A percentile compares a stretch with the other conserved stretches of the same genome.
phyloP scores from a whole-genome alignment of 495 filamentous ascomycete genomes.

The Cercophora samala region DNA sequence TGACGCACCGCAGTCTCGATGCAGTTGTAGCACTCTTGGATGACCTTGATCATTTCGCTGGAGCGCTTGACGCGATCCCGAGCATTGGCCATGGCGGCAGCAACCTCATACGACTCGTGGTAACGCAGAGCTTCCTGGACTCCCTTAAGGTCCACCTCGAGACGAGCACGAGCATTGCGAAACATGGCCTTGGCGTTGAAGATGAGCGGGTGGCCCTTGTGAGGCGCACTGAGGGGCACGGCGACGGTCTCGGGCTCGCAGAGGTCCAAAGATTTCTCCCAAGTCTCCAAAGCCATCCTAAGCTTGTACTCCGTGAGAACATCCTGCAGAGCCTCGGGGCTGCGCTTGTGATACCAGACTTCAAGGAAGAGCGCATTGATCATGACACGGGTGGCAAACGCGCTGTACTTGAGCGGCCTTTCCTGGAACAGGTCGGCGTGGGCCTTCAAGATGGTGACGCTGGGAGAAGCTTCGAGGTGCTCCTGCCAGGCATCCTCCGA shows the following conservation, averaged over 20 bases:
- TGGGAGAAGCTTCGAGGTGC: slow-evolving; percentile 62
- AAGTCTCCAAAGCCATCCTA: slow-evolving; percentile 90
- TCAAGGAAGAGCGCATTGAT: slow-evolving; percentile 99
- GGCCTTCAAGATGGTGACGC: slow-evolving; percentile 84
- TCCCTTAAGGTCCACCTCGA: slow-evolving; percentile 91
- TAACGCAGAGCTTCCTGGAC: slow-evolving; percentile 96
- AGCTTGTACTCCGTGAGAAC: slow-evolving; percentile 99
- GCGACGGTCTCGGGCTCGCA: slow-evolving; percentile 90
- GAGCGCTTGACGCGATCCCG: slow-evolving; percentile 91
- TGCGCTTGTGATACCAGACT: slow-evolving; percentile 98
- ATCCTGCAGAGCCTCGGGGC: slow-evolving; percentile 90
- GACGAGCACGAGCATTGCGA: slow-evolving; percentile 85
- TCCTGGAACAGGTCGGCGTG: slow-evolving; percentile 94
- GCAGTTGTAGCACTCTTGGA: slow-evolving; percentile 96
- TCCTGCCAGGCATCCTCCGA: slow-evolving; percentile 84
- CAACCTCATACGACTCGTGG: slow-evolving; percentile 95
- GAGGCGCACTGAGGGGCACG: slow-evolving; percentile 87
- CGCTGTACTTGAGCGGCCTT: slow-evolving; percentile 87
- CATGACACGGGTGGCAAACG: slow-evolving; percentile 95
- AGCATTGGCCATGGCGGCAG: slow-evolving; percentile 90
- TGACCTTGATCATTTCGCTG: slow-evolving; percentile 96
- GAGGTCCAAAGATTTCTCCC: slow-evolving; percentile 92
- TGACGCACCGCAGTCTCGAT: slow-evolving; percentile 93
- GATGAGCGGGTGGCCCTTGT: slow-evolving; percentile 95
- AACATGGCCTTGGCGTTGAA: slow-evolving; percentile 99